Evolutionary conservation across 1,284 basidiomycete species (phyloP), one percentile per base, ranked within the genome.

Genomic region (Athelia sp.): DNA sequence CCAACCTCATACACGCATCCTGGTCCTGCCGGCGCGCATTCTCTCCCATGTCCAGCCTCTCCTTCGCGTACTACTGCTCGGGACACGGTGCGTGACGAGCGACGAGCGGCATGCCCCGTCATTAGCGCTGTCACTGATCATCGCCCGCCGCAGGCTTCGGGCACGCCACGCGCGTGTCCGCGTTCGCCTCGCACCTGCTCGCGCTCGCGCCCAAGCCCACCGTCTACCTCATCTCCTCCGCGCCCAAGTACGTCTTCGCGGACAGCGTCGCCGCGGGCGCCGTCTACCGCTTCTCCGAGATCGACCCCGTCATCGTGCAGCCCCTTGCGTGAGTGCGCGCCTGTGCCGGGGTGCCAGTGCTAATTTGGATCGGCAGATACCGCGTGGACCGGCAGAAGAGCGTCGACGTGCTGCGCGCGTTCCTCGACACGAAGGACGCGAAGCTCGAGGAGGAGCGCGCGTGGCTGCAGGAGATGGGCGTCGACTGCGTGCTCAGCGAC

Each of bases 231-330:
- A 74, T 83, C 34, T 87, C 84, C 1, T 84, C 84, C 14, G 84
- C 84, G 2, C 84, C 84, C 15, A 67, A 73, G 49, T 81, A 78
- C 58, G 79, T 87, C 21, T 87, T 88, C 57, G 61, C 76, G 1
- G 79, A 82, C 53, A 80, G 79, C 58, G 71, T 85, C 36, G 70
- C 70, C 17, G 62, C 68, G 15, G 84, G 84, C 46, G 84, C 82
- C 2, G 56, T 62, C 35, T 87, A 87, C 66, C 78, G 84, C 40
- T 74, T 76, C 63, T 82, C 82, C 9, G 72, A 84, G 50, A 84
- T 87, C 45, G 84, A 87, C 61, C 84, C 85, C 13, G 79, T 87
- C 43, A 81, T 88, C 36, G 80, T 84, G 11, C 84, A 87, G 59
- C 84, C 84, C 46, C 64, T 87, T 43, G 84, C 84, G 80, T 87